phyloP scores from a whole-genome alignment of 257 asterid species.

The Jacaranda mimosifolia region DNA sequence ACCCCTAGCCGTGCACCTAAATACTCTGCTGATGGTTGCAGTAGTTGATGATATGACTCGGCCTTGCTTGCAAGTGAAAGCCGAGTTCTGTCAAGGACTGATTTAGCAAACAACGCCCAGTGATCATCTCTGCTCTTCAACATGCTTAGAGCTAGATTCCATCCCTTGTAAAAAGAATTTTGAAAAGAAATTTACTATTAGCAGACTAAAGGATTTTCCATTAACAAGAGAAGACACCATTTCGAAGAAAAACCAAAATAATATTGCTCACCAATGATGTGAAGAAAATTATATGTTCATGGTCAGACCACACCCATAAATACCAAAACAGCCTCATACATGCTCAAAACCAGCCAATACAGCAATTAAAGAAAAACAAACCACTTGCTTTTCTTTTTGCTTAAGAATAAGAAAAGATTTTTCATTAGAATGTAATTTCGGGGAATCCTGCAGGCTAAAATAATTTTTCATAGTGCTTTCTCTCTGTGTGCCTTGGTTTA shows the following conservation, averaged over 20 bases:
- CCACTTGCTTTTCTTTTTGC: neutral
- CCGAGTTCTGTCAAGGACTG: conserved; percentile 93
- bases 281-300: neutral
- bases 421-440: neutral
- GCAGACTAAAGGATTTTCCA: conserved; percentile 1
- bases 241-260: conserved; percentile 18
- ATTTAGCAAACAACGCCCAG: conserved; percentile 95
- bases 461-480: neutral
- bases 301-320: conserved; percentile 2
- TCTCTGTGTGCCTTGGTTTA: neutral
- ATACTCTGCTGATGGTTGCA: conserved; percentile 98
- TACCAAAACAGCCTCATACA: neutral
- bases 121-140: conserved; percentile 58
- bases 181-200: conserved; percentile 32
- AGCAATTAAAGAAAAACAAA: conserved; percentile 1
- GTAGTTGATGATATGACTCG: conserved; percentile 80
- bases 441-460: neutral
- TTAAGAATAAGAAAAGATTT: neutral
- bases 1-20: conserved; percentile 93
- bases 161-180: conserved; percentile 60
- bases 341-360: conserved; percentile 14
- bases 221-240: neutral
- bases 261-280: conserved; percentile 1
- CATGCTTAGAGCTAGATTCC: conserved; percentile 86
- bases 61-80: conserved; percentile 94